Base-by-base conservation (phyloP, 805 yeast genomes). In the Ogataea nakhonphanomensis region DNA sequence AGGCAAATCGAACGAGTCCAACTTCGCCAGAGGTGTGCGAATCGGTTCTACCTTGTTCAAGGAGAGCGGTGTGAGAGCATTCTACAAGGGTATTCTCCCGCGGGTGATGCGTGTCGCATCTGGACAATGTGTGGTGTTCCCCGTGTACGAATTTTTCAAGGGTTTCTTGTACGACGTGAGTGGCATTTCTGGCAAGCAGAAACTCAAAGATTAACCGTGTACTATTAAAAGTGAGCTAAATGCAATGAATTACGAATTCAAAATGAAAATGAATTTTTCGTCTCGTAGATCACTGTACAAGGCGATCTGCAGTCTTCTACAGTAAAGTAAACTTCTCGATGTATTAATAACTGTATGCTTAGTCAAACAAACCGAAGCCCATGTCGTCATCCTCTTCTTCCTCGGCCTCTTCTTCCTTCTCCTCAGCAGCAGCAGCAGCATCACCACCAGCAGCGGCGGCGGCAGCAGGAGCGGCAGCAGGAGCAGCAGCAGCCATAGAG, bases 71-170 rank as follows among this genome's bases (percentile, higher is more conserved):
- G 69, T 80, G 51, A 73, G 76, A 39, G 95, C 96, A 30, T 76
- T 91, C 62, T 91, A 91, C 73, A 87, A 91, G 62, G 99, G 99
- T 69, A 91, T 91, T 61, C 89, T 97, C 17, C 99, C 99, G 54
- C 83, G 99, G 71, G 91, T 91, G 54, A 90, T 91, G 95, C 84
- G 99, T 70, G 99, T 91, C 37, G 99, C 99, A 9, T 97, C 99
- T 17, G 99, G 99, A 47, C 99, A 91, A 69, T 97, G 98, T 41
- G 98, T 91, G 42, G 93, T 97, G 12, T 91, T 91, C 70, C 93
- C 98, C 7, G 96, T 93, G 31, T 91, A 91, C 66, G 99, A 91
- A 69, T 83, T 73, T 59, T 84, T 88, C 61, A 84, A 89, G 65
- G 77, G 73, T 15, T 69, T 72, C 35, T 73, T 90, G 61, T 84